Percentiles rank a stretch among this genome's conserved stretches.
These are phyloP conservation scores for Boletus coccyginus DNA, from an alignment of 768 basidiomycete species.

Conservation along the genomic window DNA sequence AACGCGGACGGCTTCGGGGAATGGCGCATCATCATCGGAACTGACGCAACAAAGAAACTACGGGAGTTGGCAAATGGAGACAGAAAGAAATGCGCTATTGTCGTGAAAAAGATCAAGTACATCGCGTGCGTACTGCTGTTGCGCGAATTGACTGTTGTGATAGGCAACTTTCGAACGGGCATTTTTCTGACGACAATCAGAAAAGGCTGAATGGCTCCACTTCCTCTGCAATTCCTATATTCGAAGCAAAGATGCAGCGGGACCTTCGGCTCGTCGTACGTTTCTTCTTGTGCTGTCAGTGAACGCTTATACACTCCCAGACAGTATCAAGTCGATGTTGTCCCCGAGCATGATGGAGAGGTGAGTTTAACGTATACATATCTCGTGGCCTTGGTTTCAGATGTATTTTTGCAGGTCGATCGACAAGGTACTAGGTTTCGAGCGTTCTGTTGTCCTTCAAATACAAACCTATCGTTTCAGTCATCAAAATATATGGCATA, in stretches of 20 bases:
- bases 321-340: conserved; percentile 51
- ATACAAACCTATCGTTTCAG: conserved; percentile 22
- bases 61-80: too few relatives aligned
- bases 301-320: neutral
- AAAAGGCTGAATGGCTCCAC: conserved; percentile 49
- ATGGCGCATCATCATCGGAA: too few relatives aligned
- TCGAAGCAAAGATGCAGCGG: conserved; percentile 63
- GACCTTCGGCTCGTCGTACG: conserved; percentile 51
- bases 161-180: conserved; percentile 68
- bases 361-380: conserved; percentile 16
- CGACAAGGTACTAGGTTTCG: conserved; percentile 33
- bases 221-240: conserved; percentile 51
- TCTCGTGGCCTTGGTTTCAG: neutral
- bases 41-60: too few relatives aligned
- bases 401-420: conserved; percentile 31
- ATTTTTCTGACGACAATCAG: conserved; percentile 69
- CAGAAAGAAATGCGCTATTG: too few relatives aligned
- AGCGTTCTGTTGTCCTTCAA: neutral
- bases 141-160: neutral
- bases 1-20: too few relatives aligned
- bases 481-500: conserved; percentile 48
- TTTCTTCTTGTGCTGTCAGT: neutral
- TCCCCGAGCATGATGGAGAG: conserved; percentile 35
- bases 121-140: too few relatives aligned
- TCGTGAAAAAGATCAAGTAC: too few relatives aligned